A percentile compares a stretch with the other conserved stretches of the same genome.
Conservation (phyloP, 2,329 filamentous ascomycete species). For the Aspergillus sp. region DNA sequence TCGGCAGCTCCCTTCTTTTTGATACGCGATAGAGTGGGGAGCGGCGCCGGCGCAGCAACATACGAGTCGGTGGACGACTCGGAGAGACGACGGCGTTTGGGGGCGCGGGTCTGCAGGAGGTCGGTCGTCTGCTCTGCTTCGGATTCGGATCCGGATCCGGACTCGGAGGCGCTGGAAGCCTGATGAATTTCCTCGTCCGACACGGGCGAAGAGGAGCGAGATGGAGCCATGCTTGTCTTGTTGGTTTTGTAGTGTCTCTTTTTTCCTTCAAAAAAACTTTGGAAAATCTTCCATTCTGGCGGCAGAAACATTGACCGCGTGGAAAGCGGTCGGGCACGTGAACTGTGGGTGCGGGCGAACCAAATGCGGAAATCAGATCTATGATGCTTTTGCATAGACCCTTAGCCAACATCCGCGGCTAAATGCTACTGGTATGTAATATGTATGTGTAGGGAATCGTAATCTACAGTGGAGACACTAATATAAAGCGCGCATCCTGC, state of each 20-base stretch:
- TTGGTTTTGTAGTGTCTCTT: slow-evolving; percentile 5
- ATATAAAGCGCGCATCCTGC: no score
- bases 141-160: slow-evolving; percentile 24
- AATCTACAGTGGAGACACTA: no score
- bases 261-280: not conserved
- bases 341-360: not conserved
- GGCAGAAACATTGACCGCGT: slow-evolving; percentile 34
- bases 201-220: slow-evolving; percentile 20
- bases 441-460: no score
- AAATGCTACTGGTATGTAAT: no score
- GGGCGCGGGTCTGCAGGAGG: slow-evolving; percentile 28
- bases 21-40: slow-evolving; percentile 42
- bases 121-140: slow-evolving; percentile 19
- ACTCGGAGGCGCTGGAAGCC: slow-evolving; percentile 17
- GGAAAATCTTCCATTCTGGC: slow-evolving; percentile 28
- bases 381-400: not conserved
- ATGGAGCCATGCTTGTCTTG: slow-evolving; percentile 29
- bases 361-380: not conserved
- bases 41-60: slow-evolving; percentile 33
- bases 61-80: slow-evolving; percentile 36
- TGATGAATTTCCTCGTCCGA: slow-evolving; percentile 20
- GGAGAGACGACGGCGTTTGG: slow-evolving; percentile 42
- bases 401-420: no score
- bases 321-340: slow-evolving; percentile 23
- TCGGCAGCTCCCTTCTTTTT: slow-evolving; percentile 35